Base-by-base conservation (phyloP, 2,329 filamentous ascomycete species). In the Stachybotrys chartarum region DNA sequence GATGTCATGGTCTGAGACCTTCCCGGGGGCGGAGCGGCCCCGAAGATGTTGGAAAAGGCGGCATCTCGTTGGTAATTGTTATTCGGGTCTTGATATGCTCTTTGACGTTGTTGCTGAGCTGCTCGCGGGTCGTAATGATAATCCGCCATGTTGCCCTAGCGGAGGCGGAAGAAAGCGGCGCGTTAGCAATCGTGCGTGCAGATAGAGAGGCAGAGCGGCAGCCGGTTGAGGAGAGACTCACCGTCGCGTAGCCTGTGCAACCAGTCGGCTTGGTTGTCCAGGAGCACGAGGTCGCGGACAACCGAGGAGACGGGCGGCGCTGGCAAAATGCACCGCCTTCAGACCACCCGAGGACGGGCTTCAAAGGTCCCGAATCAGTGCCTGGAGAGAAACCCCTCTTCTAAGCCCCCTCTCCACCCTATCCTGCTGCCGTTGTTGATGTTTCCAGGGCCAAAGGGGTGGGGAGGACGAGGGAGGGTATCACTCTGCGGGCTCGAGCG, bases 1-100 rank as follows among this genome's bases (percentile, higher is more conserved):
- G 89, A 91, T 60, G 87, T 94, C 91, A 97, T 97, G 30, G 93
- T 97, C 68, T 97, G 92, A 56, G 92, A 95, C 70, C 94, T 87
- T 56, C 93, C 93, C 50, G 90, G 84, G 50, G 91, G 91, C 60
- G 90, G 91, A 61, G 90, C 82, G 61, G 85, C 86, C 63, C 93
- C 94, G 70, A 97, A 99, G 69, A 97, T 97, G 75, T 93, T 93
- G 62, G 89, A 91, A 73, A 95, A 99, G 61, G 93, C 94, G 63
- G 91, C 90, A 83, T 99, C 92, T 75, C 94, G 88, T 74, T 94
- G 90, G 66, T 78, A 79, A 68, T 80, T 79, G 60, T 78, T 75
- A 54, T 76, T 67, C 30, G 72, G 68, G 56, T 78, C 74, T 61
- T 61, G 78, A 78, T 82, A 79, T 62, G 78, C 75, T 55, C 73